Evolutionary conservation across 371 early-diverging fungal species (phyloP).

Genomic region (Synchytrium microbalum): DNA sequence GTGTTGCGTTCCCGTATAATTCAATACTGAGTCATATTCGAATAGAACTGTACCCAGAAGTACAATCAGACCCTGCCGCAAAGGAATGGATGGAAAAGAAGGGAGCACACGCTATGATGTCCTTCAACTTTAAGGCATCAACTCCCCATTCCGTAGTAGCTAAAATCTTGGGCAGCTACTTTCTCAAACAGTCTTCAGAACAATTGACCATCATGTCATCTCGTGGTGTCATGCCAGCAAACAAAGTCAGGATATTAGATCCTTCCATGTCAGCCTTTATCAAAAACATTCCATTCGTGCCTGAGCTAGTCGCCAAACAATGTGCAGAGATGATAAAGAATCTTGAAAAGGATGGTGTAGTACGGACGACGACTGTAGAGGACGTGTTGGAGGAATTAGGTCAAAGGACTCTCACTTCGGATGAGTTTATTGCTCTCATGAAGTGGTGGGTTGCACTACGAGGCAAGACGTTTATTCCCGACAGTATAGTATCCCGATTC

Average conservation of each 20-base stretch:
- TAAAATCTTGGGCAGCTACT: slow-evolving; percentile 30
- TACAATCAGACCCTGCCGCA: slow-evolving; percentile 27
- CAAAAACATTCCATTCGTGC: slow-evolving; percentile 54
- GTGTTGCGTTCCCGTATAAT: too few relatives aligned
- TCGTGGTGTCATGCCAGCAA: slow-evolving; percentile 52
- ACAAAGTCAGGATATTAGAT: slow-evolving; percentile 47
- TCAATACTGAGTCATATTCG: too few relatives aligned
- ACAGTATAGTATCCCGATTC: slow-evolving; percentile 13
- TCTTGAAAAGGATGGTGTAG: slow-evolving; percentile 36
- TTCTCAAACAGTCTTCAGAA: slow-evolving; percentile 33
- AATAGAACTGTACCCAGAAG: slow-evolving; percentile 20
- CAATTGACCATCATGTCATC: slow-evolving; percentile 56
- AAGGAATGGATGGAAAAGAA: slow-evolving; percentile 50
- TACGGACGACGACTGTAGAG: slow-evolving; percentile 31
- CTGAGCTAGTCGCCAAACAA: slow-evolving; percentile 35
- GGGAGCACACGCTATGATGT: slow-evolving; percentile 59
- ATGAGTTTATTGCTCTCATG: slow-evolving; percentile 62
- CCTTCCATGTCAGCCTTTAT: slow-evolving; percentile 48
- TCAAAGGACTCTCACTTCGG: slow-evolving; percentile 38
- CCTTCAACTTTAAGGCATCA: slow-evolving; percentile 60
- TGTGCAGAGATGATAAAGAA: slow-evolving; percentile 54
- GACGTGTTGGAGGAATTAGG: slow-evolving; percentile 65
- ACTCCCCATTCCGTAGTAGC: slow-evolving; percentile 68
- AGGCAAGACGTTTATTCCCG: slow-evolving; percentile 9
- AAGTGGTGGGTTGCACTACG: slow-evolving; percentile 64